Conservation (phyloP, 345 rosid genomes). For the Camelina laxa region DNA sequence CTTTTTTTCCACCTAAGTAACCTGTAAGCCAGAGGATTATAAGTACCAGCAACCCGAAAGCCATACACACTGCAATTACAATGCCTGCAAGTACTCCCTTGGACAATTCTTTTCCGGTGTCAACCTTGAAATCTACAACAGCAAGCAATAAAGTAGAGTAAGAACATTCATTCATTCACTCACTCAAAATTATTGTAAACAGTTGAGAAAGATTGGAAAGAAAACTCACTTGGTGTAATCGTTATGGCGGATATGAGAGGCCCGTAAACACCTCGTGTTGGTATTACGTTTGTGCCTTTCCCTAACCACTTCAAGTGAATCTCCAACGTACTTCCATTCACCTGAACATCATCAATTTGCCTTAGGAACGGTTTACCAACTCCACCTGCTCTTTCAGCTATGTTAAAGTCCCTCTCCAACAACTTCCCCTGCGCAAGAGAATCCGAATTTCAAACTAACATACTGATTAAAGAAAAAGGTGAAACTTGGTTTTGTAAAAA, state of each 20-base stretch:
- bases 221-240: slow-evolving; percentile 73
- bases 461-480: neutral
- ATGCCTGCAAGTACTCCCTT: slow-evolving; percentile 74
- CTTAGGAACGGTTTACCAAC: slow-evolving; percentile 50
- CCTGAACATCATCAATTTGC: slow-evolving; percentile 46
- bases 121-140: slow-evolving; percentile 67
- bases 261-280: slow-evolving; percentile 71
- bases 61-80: slow-evolving; percentile 56
- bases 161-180: slow-evolving; percentile 8
- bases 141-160: slow-evolving; percentile 6
- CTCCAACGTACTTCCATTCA: slow-evolving; percentile 73
- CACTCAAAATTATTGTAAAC: neutral
- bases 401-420: slow-evolving; percentile 63
- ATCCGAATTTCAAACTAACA: neutral
- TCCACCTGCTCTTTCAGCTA: slow-evolving; percentile 75
- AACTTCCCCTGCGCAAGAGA: slow-evolving; percentile 56
- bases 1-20: slow-evolving; percentile 60
- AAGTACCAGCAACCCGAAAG: slow-evolving; percentile 48
- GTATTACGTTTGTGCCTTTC: slow-evolving; percentile 76
- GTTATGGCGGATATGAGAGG: slow-evolving; percentile 88
- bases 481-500: neutral
- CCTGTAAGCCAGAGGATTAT: slow-evolving; percentile 54
- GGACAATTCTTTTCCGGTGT: slow-evolving; percentile 52
- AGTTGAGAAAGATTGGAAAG: neutral
- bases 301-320: slow-evolving; percentile 81